phyloP scores from a whole-genome alignment of 2,329 filamentous ascomycete species.

The Pleurostoma richardsiae region DNA sequence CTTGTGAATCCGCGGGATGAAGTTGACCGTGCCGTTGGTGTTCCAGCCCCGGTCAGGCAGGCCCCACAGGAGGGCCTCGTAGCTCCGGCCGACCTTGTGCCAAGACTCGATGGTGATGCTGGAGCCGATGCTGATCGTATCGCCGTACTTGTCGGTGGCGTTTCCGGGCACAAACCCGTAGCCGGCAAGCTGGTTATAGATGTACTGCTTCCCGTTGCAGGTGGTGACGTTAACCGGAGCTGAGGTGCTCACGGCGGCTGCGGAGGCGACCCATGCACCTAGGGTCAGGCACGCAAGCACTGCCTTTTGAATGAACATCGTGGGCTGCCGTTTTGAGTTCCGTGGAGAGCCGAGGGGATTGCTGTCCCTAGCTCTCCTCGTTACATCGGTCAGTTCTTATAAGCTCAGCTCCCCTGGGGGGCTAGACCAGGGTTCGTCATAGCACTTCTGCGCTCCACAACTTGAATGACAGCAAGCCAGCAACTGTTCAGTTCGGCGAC shows the following conservation, averaged over 20 bases:
- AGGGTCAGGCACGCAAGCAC: too few relatives aligned
- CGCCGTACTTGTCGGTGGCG: slow-evolving; percentile 60
- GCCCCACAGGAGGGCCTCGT: slow-evolving; percentile 57
- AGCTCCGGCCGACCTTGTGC: slow-evolving; percentile 47
- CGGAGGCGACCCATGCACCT: neutral
- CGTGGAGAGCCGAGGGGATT: too few relatives aligned
- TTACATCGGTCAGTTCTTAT: too few relatives aligned
- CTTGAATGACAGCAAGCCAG: too few relatives aligned
- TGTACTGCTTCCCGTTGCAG: slow-evolving; percentile 57
- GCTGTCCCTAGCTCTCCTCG: too few relatives aligned
- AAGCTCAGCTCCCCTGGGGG: too few relatives aligned
- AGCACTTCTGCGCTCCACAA: too few relatives aligned
- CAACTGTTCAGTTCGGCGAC: too few relatives aligned
- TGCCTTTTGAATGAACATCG: too few relatives aligned
- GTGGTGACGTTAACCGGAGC: slow-evolving; percentile 18
- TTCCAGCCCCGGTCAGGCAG: slow-evolving; percentile 69
- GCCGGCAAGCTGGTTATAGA: slow-evolving; percentile 63
- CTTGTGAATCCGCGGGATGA: slow-evolving; percentile 63
- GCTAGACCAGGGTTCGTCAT: too few relatives aligned
- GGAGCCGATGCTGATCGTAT: slow-evolving; percentile 64
- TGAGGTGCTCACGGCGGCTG: neutral
- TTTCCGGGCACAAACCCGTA: slow-evolving; percentile 57
- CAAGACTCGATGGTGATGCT: slow-evolving; percentile 59
- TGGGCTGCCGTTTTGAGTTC: too few relatives aligned
- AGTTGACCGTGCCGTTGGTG: slow-evolving; percentile 65